Base-by-base conservation (phyloP, 441 rosid species). In the Pelargonium australe region DNA sequence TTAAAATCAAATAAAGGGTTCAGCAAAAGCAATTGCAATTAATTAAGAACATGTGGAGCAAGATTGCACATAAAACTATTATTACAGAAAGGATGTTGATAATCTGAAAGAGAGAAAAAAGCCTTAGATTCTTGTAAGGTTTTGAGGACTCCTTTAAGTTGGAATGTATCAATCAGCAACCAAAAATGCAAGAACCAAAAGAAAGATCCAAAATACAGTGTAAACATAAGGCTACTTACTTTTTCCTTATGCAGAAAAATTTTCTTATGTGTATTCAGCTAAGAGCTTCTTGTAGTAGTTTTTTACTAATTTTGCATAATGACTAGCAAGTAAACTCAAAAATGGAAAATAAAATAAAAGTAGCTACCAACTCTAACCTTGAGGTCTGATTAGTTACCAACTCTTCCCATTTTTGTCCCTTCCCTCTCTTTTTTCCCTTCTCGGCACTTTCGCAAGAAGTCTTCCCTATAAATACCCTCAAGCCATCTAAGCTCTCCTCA, bases 401-500 rank as follows among this genome's bases (percentile, higher is more conserved):
- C 60, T 53, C 20, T 53, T n/a, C 60, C 20, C 60, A n/a, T 53
- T 53, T 53, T n/a, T 53, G 20, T 34, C 37, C 37, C 37, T 25
- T 25, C 31, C 31, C 31, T 25, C 31, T 20, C 23, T 20, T 51
- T 53, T 53, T n/a, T 53, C 37, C 37, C 37, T 34, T 34, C 37
- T 4, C 6, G 37, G 37, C 37, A 34, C 37, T 34, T 34, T 34
- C 37, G 37, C 37, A 34, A 34, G 37, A 34, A 53, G 60, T 53
- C 60, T 53, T 14, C n/a, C 60, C 60, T 53, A 53, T 53, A 53
- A 53, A 53, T 53, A 13, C 20, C 60, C 60, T 53, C 49, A 44
- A 44, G 11, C 49, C 49, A 44, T 44, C 60, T 53, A 53, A n/a
- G 60, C 60, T 53, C 60, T 53, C 60, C 16, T n/a, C 60, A 53